These are phyloP conservation scores for Pleurotus platypus DNA, from an alignment of 768 basidiomycete genomes.

Conservation along the genomic window DNA sequence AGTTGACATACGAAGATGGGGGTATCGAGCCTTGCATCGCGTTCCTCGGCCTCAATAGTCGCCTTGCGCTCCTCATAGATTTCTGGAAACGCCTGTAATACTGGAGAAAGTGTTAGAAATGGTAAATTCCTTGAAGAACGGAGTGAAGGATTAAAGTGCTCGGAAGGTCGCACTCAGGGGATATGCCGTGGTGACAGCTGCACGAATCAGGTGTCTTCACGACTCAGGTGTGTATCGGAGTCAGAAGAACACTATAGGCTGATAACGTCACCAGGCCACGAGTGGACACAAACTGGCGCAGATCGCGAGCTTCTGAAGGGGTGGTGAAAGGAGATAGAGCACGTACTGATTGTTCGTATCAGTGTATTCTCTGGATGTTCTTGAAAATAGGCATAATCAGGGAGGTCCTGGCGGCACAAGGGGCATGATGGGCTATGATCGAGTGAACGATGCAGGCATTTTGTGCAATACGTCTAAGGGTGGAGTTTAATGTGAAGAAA, in stretches of 20 bases:
- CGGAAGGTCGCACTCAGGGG: background rate
- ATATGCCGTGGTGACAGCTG: background rate
- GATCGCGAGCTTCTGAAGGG: background rate
- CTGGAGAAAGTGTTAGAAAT: slow-evolving; percentile 26
- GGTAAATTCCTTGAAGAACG: background rate
- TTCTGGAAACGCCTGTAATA: slow-evolving; percentile 66
- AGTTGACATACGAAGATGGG: slow-evolving; percentile 91
- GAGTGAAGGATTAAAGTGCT: background rate
- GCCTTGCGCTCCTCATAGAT: slow-evolving; percentile 60
- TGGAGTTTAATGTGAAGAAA: slow-evolving; percentile 6
- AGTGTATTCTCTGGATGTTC: slow-evolving; percentile 75
- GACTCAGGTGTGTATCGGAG: background rate
- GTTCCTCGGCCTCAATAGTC: slow-evolving; percentile 71
- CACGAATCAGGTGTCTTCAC: background rate
- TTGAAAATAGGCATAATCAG: slow-evolving; percentile 74
- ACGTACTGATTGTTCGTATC: slow-evolving; percentile 65
- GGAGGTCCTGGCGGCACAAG: slow-evolving; percentile 77
- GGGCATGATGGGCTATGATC: slow-evolving; percentile 86
- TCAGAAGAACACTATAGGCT: slow-evolving; percentile 6
- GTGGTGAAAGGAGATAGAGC: background rate
- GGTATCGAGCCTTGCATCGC: slow-evolving; percentile 75
- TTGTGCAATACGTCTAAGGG: slow-evolving; percentile 80
- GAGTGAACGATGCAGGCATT: slow-evolving; percentile 85
- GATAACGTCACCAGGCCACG: slow-evolving; percentile 8
- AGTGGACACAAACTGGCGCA: slow-evolving; percentile 8